Conservation (phyloP, 2,329 filamentous ascomycete genomes). For the Bertia moriformis region DNA sequence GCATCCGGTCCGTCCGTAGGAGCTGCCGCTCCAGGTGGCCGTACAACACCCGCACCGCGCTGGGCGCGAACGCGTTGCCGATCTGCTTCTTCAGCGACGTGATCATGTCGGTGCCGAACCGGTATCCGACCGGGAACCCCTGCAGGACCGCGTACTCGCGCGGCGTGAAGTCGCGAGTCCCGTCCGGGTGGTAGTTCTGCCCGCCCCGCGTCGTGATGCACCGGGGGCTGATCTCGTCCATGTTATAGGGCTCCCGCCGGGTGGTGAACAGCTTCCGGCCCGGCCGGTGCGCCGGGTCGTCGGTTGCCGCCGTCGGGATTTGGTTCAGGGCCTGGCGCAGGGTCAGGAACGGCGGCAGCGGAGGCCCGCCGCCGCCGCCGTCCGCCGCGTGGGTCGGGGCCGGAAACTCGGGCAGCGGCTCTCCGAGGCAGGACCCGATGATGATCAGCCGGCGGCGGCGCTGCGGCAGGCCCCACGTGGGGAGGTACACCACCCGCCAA, state of each 20-base stretch:
- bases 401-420: constrained; percentile 54
- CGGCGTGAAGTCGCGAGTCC: constrained; percentile 45
- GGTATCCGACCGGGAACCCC: constrained; percentile 49
- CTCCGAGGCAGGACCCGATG: constrained; percentile 51
- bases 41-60: constrained; percentile 32
- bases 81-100: constrained; percentile 45
- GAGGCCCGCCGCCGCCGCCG: too few relatives aligned
- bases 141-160: constrained; percentile 58
- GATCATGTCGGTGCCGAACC: constrained; percentile 27
- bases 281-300: constrained; percentile 4
- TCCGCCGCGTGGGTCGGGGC: constrained; percentile 35
- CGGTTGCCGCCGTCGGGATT: constrained; percentile 14
- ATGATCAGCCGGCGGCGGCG: constrained; percentile 35
- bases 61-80: constrained; percentile 65
- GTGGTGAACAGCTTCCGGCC: constrained; percentile 11
- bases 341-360: constrained; percentile 25
- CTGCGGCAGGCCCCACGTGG: constrained; percentile 34
- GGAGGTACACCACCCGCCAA: constrained; percentile 45
- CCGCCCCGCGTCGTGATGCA: constrained; percentile 54
- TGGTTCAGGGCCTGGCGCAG: constrained; percentile 24
- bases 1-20: constrained; percentile 23
- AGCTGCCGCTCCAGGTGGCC: constrained; percentile 30
- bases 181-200: constrained; percentile 50
- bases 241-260: constrained; percentile 23
- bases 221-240: constrained; percentile 28